A percentile compares a stretch with the other conserved stretches of the same genome.
These are phyloP conservation scores for Colletotrichum siamense DNA, from an alignment of 2,329 filamentous ascomycete genomes.

Conservation along the genomic window DNA sequence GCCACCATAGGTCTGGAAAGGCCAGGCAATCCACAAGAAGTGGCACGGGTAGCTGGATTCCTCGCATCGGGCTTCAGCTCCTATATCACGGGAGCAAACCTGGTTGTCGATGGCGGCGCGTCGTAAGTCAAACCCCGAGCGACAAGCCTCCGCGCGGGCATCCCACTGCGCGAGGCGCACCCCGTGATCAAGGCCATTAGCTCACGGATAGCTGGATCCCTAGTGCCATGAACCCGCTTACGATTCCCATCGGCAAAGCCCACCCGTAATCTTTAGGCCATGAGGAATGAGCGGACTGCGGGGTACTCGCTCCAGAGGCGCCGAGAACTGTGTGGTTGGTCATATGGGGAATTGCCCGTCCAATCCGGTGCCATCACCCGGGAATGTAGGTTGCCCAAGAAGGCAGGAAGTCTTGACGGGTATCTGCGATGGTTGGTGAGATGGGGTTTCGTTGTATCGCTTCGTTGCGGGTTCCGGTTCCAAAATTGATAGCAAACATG, in stretches of 20 bases:
- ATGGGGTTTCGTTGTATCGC: neutral
- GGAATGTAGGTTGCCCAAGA: neutral
- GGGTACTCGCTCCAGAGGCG: neutral
- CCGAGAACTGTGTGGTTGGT: neutral
- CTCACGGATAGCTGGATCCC: conserved; percentile 12
- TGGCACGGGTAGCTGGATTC: conserved; percentile 66
- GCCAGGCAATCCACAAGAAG: conserved; percentile 61
- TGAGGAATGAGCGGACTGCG: neutral
- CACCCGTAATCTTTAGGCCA: neutral
- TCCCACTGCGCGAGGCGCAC: neutral
- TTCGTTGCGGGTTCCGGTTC: neutral
- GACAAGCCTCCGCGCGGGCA: neutral
- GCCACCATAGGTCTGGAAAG: conserved; percentile 62
- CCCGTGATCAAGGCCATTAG: neutral
- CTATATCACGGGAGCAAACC: conserved; percentile 66
- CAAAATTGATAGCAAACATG: conserved; percentile 7
- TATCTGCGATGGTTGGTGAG: neutral
- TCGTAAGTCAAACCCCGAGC: conserved; percentile 31
- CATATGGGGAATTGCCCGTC: neutral
- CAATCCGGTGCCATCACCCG: neutral
- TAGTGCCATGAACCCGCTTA: conserved; percentile 45
- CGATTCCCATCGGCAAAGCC: conserved; percentile 38
- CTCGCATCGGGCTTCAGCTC: conserved; percentile 67
- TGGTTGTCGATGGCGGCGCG: conserved; percentile 67
- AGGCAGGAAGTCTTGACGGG: conserved; percentile 2